Evolutionary conservation across 495 filamentous ascomycete species (phyloP).

Genomic region (Elasticomyces elasticus): DNA sequence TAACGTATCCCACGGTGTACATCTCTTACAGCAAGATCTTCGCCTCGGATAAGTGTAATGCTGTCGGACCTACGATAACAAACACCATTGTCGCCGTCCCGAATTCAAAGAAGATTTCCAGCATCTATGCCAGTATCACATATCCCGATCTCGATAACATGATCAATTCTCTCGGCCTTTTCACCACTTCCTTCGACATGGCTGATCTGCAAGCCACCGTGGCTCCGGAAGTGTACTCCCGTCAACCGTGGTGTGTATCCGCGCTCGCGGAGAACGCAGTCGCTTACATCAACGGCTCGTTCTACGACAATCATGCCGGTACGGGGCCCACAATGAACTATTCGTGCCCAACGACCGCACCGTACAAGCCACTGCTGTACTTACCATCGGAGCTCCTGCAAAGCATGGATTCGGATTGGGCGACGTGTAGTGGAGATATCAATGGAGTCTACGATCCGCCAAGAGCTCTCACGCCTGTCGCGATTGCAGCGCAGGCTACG

Average conservation of each 20-base stretch:
- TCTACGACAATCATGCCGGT: background rate
- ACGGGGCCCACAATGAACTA: background rate
- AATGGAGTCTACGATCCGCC: conserved; percentile 2
- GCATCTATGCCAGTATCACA: background rate
- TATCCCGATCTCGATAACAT: background rate
- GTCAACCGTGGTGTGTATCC: background rate
- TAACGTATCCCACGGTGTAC: conserved; percentile 2
- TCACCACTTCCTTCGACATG: background rate
- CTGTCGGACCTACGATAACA: background rate
- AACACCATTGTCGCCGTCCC: background rate
- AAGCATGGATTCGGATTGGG: conserved; percentile 1
- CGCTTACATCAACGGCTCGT: background rate
- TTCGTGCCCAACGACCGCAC: background rate
- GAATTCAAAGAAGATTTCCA: background rate
- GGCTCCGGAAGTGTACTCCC: background rate
- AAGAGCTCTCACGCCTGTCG: background rate
- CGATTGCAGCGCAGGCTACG: background rate
- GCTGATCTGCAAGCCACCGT: background rate
- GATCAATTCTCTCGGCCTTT: background rate
- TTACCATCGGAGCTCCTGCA: background rate
- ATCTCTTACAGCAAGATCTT: conserved; percentile 1
- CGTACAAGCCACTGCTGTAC: background rate
- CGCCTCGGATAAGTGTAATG: background rate
- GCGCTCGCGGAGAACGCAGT: background rate
- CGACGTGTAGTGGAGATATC: background rate